Evolutionary conservation across 2,329 filamentous ascomycete species (phyloP).

Genomic region (Fusarium cicatricum): DNA sequence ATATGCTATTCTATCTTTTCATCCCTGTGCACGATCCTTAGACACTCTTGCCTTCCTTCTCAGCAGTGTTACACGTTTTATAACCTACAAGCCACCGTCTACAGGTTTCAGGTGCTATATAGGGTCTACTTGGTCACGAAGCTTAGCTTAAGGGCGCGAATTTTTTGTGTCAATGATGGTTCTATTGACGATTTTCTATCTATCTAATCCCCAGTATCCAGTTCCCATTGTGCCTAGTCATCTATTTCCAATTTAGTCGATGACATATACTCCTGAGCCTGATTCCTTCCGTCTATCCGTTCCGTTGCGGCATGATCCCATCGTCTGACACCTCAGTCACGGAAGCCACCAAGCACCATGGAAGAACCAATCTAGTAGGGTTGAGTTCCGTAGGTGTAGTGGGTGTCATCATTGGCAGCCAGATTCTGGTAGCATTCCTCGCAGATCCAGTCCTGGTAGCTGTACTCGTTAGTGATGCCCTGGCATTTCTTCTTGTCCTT

Average conservation of each 20-base stretch:
- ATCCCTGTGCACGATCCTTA: no score
- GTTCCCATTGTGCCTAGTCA: neutral
- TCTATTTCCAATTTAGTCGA: neutral
- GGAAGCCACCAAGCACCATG: neutral
- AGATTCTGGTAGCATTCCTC: neutral
- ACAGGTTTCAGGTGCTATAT: no score
- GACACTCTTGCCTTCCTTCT: no score
- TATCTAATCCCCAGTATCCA: neutral
- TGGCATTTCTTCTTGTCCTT: neutral
- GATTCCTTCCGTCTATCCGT: neutral
- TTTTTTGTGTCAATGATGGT: neutral
- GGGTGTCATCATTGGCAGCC: neutral
- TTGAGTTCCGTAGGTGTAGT: neutral
- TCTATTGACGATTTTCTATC: neutral
- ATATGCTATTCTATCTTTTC: no score
- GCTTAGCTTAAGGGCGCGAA: neutral
- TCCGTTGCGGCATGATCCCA: neutral
- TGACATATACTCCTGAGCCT: neutral
- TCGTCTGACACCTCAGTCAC: neutral
- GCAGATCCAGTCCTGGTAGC: neutral
- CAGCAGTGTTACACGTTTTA: no score
- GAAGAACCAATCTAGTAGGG: neutral
- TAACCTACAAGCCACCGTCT: no score
- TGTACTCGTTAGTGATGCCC: neutral
- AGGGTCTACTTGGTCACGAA: neutral